Evolutionary conservation across 2,329 filamentous ascomycete genomes (phyloP).

Genomic region (Calonectria montana): DNA sequence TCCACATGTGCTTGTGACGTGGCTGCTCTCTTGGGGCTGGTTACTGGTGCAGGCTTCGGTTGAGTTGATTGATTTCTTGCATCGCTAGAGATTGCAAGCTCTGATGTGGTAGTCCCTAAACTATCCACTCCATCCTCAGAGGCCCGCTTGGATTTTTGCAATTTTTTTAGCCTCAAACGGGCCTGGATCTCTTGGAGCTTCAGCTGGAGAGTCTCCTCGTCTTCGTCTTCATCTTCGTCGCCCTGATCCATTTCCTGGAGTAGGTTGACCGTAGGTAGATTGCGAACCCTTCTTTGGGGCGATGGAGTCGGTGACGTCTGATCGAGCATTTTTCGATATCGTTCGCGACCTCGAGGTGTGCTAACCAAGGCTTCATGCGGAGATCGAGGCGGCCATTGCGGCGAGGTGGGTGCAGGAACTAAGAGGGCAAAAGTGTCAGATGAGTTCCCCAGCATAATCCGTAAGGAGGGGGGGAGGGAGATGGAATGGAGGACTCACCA

Average conservation of each 20-base stretch:
- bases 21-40: slow-evolving; percentile 30
- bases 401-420: slow-evolving; percentile 54
- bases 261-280: slow-evolving; percentile 46
- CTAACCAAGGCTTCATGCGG: slow-evolving; percentile 72
- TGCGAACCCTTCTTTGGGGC: slow-evolving; percentile 54
- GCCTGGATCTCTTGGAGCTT: slow-evolving; percentile 91
- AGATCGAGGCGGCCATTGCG: slow-evolving; percentile 75
- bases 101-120: slow-evolving; percentile 31
- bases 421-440: neutral
- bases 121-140: slow-evolving; percentile 31
- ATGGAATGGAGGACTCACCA: slow-evolving; percentile 33
- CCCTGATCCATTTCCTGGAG: slow-evolving; percentile 45
- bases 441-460: neutral
- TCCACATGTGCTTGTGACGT: slow-evolving; percentile 64
- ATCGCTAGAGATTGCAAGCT: slow-evolving; percentile 38
- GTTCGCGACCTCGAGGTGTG: slow-evolving; percentile 83
- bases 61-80: slow-evolving; percentile 34
- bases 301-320: slow-evolving; percentile 77
- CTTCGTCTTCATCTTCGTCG: slow-evolving; percentile 74
- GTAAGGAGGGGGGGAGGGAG: neutral
- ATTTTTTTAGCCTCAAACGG: slow-evolving; percentile 84
- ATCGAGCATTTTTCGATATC: slow-evolving; percentile 75
- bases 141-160: slow-evolving; percentile 65
- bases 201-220: slow-evolving; percentile 89
- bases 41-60: slow-evolving; percentile 42